Base-by-base conservation (phyloP, 2,329 filamentous ascomycete genomes). In the Tolypocladium guangdongense region DNA sequence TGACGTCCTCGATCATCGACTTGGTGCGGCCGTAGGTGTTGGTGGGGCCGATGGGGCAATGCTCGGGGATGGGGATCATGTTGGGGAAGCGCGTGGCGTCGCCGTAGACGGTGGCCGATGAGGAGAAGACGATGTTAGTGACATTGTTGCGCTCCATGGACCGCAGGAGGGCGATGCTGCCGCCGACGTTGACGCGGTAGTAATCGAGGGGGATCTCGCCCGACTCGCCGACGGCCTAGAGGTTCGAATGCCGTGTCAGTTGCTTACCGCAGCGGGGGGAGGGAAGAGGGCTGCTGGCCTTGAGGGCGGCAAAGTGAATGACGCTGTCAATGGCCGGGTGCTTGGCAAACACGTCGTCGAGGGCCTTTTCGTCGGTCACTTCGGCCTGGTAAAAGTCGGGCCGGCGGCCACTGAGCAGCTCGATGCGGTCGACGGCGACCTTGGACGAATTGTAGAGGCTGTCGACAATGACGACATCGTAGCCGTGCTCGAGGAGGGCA, bases 21-120 rank as follows among this genome's bases (percentile, higher is more conserved):
- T 99, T 99, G 59, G 93, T 99, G 73, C 90, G 90, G 58, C 93
- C 95, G 73, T 99, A 99, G 30, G 92, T 90, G 78, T 97, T 99
- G 61, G 93, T 99, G 16, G 93, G 90, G 51, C 90, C 92, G 58
- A 95, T 89, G 56, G 95, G 93, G 80, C 93, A 99, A 72, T 88
- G 78, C 76, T 99, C 93, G 51, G 93, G 93, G 66, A 99, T 99
- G 59, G 93, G 93, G 60, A 99, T 99, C 93, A 99, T 99, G 79
- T 95, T 87, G 62, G 87, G 84, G 74, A 96, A 89, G 68, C 90
- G 88, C 47, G 93, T 97, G 52, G 92, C 93, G 72, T 99, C 95
- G 67, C 93, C 93, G 71, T 99, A 99, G 61, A 99, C 93, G 62
- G 95, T 99, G 36, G 93, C 93, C 1, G 91, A 96, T 58, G 90